Conservation (phyloP, 108 stramenopile genomes). For the Licmophora abbreviata region DNA sequence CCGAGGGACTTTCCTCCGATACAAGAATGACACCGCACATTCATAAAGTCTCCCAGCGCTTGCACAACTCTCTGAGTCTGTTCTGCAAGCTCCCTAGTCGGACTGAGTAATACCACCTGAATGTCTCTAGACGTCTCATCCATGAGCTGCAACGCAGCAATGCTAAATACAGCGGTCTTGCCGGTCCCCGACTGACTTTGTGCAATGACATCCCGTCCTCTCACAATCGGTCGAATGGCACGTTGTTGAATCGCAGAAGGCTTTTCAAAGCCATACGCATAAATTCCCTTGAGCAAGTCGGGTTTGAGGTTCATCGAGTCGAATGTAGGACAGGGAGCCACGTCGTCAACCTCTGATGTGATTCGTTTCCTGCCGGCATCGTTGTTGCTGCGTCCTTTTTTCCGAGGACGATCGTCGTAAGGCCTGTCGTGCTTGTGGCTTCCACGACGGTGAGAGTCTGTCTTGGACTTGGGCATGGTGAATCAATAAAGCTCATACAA, state of each 20-base stretch:
- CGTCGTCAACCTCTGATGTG: constrained; percentile 22
- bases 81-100: constrained; percentile 97
- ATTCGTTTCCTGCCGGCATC: background rate
- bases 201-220: constrained; percentile 95
- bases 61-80: constrained; percentile 92
- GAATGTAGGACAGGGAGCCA: constrained; percentile 65
- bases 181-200: constrained; percentile 96
- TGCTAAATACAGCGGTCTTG: constrained; percentile 96
- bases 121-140: constrained; percentile 67
- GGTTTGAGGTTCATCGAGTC: constrained; percentile 80
- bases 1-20: constrained; percentile 96
- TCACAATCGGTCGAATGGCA: constrained; percentile 93
- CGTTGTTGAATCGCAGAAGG: constrained; percentile 99
- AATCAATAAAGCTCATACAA: too few species aligned
- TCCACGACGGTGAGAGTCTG: background rate
- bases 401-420: background rate
- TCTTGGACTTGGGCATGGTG: background rate
- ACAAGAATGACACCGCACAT: constrained; percentile 93
- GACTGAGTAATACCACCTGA: constrained; percentile 93
- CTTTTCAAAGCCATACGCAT: constrained; percentile 95
- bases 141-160: constrained; percentile 86
- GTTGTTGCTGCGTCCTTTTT: background rate
- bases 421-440: background rate
- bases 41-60: constrained; percentile 95
- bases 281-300: constrained; percentile 82